phyloP scores from a whole-genome alignment of 1,284 basidiomycete species.

The Uromyces viciae-fabae region DNA sequence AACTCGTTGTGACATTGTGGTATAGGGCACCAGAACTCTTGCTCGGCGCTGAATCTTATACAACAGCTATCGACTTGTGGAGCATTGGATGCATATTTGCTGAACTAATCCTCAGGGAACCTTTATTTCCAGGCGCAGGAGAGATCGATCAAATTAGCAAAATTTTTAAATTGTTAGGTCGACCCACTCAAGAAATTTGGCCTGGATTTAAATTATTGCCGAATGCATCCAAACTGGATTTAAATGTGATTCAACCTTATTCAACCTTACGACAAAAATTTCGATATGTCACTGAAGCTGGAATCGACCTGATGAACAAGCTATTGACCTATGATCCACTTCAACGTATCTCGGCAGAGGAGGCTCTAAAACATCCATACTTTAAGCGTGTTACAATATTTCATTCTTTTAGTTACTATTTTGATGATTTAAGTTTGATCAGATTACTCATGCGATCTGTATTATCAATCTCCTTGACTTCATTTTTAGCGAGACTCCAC shows the following conservation, averaged over 20 bases:
- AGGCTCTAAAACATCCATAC: slow-evolving; percentile 84
- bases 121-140: slow-evolving; percentile 89
- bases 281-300: slow-evolving; percentile 72
- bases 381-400: slow-evolving; percentile 66
- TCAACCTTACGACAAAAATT: slow-evolving; percentile 62
- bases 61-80: slow-evolving; percentile 97
- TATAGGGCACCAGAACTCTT: slow-evolving; percentile 93
- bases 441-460: slow-evolving; percentile 34
- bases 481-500: slow-evolving; percentile 72
- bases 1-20: slow-evolving; percentile 96
- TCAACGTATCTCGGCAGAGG: slow-evolving; percentile 75
- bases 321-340: slow-evolving; percentile 85
- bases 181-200: slow-evolving; percentile 80
- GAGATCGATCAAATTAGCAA: slow-evolving; percentile 78
- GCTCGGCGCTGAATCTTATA: slow-evolving; percentile 92
- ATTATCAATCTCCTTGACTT: slow-evolving; percentile 19
- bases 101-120: slow-evolving; percentile 86
- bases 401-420: slow-evolving; percentile 1
- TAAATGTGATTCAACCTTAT: slow-evolving; percentile 57
- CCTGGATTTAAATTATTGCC: slow-evolving; percentile 75
- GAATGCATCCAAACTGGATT: slow-evolving; percentile 70
- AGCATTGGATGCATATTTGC: slow-evolving; percentile 99
- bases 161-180: slow-evolving; percentile 85
- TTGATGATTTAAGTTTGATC: neutral
- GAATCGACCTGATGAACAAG: slow-evolving; percentile 76